These are phyloP conservation scores for Pyropia yezoensis DNA, from an alignment of 23 red algal genomes.

Conservation along the genomic window DNA sequence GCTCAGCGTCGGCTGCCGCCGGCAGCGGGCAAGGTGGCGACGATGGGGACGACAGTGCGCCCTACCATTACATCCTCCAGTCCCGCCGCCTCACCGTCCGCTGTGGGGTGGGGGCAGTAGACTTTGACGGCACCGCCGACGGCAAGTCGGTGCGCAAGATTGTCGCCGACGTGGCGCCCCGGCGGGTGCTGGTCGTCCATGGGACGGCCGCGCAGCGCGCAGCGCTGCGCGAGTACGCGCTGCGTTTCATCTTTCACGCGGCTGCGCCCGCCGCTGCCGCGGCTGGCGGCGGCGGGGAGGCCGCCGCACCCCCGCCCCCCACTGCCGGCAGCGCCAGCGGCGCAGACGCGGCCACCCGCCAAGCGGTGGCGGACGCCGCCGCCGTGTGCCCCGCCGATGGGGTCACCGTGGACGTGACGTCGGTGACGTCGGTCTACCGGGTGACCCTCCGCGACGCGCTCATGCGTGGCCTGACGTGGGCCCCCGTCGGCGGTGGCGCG, in stretches of 20 bases:
- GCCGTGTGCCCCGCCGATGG: conserved; percentile 17
- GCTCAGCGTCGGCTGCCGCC: no score
- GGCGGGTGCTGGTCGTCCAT: conserved; percentile 68
- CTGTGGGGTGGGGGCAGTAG: conserved; percentile 38
- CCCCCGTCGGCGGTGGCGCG: conserved; percentile 31
- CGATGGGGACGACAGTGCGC: conserved; percentile 35
- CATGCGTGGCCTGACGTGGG: conserved; percentile 38
- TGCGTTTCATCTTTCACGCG: no score
- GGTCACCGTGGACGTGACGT: conserved; percentile 77
- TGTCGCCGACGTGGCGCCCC: conserved; percentile 73
- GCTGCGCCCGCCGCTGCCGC: no score
- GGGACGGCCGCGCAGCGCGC: conserved; percentile 66
- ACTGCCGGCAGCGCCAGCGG: no score
- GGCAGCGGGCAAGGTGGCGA: not conserved
- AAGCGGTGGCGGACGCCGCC: no score
- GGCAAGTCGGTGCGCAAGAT: conserved; percentile 73
- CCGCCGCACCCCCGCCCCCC: no score
- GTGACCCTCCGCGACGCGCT: conserved; percentile 62
- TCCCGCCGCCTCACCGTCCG: conserved; percentile 28
- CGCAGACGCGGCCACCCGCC: no score
- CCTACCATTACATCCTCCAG: conserved; percentile 65
- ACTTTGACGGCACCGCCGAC: conserved; percentile 62
- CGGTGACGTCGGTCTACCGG: conserved; percentile 54
- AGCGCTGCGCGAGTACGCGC: conserved; percentile 15
- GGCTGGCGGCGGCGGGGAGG: no score